Percentiles rank a stretch among this genome's conserved stretches.
Conservation (phyloP, 2,329 filamentous ascomycete genomes). For the Stachybotrys chartarum region DNA sequence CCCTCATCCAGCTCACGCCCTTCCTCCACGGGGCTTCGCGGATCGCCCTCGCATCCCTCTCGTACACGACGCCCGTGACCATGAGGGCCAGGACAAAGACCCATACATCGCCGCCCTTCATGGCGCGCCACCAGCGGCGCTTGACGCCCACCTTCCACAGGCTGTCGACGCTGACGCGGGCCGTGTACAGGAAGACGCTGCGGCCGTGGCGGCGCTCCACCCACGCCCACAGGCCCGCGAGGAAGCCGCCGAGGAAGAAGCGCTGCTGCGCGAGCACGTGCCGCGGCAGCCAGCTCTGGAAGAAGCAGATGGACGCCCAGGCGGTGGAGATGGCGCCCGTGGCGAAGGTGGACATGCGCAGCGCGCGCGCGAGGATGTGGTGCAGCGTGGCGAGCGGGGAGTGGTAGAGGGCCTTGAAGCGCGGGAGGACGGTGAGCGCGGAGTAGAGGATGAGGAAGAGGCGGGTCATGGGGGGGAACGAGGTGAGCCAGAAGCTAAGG, state of each 20-base stretch:
- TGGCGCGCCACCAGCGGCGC: constrained; percentile 76
- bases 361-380: constrained; percentile 57
- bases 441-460: constrained; percentile 72
- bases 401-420: constrained; percentile 60
- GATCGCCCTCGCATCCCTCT: constrained; percentile 61
- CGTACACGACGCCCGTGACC: constrained; percentile 70
- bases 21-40: constrained; percentile 62
- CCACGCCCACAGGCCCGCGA: constrained; percentile 81
- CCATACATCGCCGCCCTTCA: constrained; percentile 76
- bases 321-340: constrained; percentile 78
- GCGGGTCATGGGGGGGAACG: constrained; percentile 72
- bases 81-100: constrained; percentile 76
- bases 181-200: constrained; percentile 69
- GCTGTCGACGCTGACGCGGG: constrained; percentile 71
- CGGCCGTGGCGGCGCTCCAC: constrained; percentile 60
- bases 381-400: constrained; percentile 63
- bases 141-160: constrained; percentile 94
- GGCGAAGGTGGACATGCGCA: constrained; percentile 66
- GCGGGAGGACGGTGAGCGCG: constrained; percentile 58
- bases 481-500: constrained; percentile 76
- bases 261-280: constrained; percentile 71
- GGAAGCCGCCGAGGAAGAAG: constrained; percentile 82
- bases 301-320: constrained; percentile 87
- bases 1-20: constrained; percentile 64
- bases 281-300: constrained; percentile 72